These are phyloP conservation scores for Phytophthora citrophthora DNA, from an alignment of 352 stramenopile species.

Conservation along the genomic window DNA sequence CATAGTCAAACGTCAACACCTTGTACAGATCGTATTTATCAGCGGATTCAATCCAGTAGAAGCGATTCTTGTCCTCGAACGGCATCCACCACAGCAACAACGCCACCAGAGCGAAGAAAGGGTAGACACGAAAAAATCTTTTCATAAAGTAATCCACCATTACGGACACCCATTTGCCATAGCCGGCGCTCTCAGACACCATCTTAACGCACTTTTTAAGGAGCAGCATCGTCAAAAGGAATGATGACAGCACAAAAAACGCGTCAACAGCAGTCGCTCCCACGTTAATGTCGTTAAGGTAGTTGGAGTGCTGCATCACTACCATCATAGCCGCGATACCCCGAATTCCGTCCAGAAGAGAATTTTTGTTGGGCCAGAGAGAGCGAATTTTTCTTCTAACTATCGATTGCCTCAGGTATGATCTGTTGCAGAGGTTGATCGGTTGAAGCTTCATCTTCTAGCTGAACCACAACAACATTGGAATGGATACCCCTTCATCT, in stretches of 20 bases:
- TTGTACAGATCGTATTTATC: slow-evolving; percentile 39
- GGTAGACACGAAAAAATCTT: slow-evolving; percentile 62
- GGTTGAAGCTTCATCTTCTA: too few species aligned
- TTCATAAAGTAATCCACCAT: slow-evolving; percentile 51
- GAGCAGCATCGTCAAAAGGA: slow-evolving; percentile 46
- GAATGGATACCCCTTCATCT: too few species aligned
- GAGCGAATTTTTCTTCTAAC: neutral
- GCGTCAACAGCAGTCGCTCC: slow-evolving; percentile 37
- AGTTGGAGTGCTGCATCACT: slow-evolving; percentile 30
- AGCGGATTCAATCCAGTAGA: slow-evolving; percentile 30
- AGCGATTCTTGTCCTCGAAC: slow-evolving; percentile 28
- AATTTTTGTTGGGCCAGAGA: slow-evolving; percentile 12
- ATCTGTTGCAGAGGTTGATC: too few species aligned
- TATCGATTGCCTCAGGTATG: neutral
- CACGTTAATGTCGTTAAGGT: slow-evolving; percentile 27
- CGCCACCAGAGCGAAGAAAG: slow-evolving; percentile 44
- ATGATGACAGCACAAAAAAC: slow-evolving; percentile 53
- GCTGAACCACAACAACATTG: too few species aligned
- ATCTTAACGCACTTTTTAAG: slow-evolving; percentile 40
- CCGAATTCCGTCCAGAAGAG: slow-evolving; percentile 42
- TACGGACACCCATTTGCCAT: slow-evolving; percentile 16
- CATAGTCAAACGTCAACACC: slow-evolving; percentile 44
- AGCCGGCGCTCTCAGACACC: slow-evolving; percentile 17
- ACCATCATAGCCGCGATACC: slow-evolving; percentile 43
- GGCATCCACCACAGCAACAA: slow-evolving; percentile 19